Conservation (phyloP, 192 early-diverging fungal genomes). For the Entomortierella parvispora region DNA sequence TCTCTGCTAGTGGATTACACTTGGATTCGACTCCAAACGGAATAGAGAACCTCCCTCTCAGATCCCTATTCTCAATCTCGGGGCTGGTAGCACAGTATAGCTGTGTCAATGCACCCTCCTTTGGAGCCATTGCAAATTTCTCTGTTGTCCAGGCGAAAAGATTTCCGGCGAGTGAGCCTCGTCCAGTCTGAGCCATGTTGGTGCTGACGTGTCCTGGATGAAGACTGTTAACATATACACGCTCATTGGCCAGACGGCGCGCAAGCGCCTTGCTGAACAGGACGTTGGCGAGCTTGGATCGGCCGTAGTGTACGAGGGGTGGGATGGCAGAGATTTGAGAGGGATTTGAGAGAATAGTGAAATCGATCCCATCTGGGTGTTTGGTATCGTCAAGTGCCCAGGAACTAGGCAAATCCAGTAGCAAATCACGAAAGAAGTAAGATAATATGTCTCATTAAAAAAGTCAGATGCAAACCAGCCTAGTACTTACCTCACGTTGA, state of each 20-base stretch:
- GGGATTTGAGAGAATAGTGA: constrained; percentile 38
- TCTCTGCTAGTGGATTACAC: constrained; percentile 1
- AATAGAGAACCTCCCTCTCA: constrained; percentile 38
- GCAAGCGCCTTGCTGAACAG: constrained; percentile 50
- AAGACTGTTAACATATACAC: constrained; percentile 38
- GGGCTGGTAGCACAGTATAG: constrained; percentile 54
- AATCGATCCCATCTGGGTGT: constrained; percentile 36
- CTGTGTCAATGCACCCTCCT: constrained; percentile 50
- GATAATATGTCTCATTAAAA: not conserved
- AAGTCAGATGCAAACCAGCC: not conserved
- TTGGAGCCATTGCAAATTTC: constrained; percentile 13
- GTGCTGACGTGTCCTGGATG: constrained; percentile 61
- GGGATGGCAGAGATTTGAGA: constrained; percentile 11
- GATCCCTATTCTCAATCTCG: constrained; percentile 50
- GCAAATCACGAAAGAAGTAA: constrained; percentile 1
- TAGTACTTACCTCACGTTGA: constrained; percentile 17
- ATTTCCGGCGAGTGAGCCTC: not conserved
- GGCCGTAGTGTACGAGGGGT: constrained; percentile 35
- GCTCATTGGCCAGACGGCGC: constrained; percentile 14
- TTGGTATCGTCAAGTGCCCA: constrained; percentile 23
- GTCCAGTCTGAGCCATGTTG: constrained; percentile 35
- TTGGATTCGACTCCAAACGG: not conserved
- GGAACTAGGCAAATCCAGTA: constrained; percentile 1
- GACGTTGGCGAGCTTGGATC: constrained; percentile 53
- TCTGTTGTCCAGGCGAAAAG: not conserved